Percentiles rank a stretch among this genome's conserved stretches.
phyloP scores from a whole-genome alignment of 306 rosid species.

The Alnus rubra region DNA sequence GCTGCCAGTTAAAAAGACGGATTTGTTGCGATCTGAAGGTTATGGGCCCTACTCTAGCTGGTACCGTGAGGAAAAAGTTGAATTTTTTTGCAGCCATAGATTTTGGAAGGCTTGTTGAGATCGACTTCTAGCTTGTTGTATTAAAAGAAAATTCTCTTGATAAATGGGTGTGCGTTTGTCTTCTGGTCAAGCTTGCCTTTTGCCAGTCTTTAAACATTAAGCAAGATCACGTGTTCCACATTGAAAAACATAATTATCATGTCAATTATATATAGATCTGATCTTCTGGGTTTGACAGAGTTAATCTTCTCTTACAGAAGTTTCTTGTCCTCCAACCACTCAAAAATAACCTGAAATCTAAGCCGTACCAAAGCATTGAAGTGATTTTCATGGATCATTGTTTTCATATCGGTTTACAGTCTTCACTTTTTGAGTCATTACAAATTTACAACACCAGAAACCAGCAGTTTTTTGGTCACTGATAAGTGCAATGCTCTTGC shows the following conservation, averaged over 20 bases:
- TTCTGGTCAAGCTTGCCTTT: conserved; percentile 10
- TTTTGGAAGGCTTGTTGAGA: conserved; percentile 15
- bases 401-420: background rate
- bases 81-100: conserved; percentile 16
- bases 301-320: background rate
- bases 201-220: background rate
- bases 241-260: conserved; percentile 23
- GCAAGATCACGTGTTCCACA: conserved; percentile 10
- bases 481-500: background rate
- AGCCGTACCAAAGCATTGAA: background rate
- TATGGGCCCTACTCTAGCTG: conserved; percentile 40
- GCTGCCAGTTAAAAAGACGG: too few species aligned
- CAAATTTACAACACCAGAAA: background rate
- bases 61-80: conserved; percentile 12
- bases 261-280: background rate
- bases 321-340: conserved; percentile 3
- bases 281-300: background rate
- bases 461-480: background rate
- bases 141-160: conserved; percentile 13
- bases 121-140: background rate
- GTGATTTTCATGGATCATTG: background rate
- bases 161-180: background rate
- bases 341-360: background rate
- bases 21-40: background rate
- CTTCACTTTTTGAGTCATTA: background rate